Evolutionary conservation across 1,139 yeast species (phyloP).

Genomic region (Scheffersomyces stambukii): DNA sequence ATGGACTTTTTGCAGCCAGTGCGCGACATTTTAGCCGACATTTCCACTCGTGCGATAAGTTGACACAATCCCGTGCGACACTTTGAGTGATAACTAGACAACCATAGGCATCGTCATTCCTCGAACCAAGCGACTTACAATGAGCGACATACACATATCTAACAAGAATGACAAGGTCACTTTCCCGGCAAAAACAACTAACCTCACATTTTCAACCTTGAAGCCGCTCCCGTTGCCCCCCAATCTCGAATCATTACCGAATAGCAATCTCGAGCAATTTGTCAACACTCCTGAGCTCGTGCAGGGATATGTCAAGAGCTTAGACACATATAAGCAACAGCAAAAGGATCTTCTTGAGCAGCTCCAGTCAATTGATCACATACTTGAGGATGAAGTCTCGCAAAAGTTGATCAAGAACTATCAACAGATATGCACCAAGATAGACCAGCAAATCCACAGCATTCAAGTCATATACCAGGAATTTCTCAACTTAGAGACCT

Average conservation of each 20-base stretch:
- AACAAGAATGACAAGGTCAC: neutral
- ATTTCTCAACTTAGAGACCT: constrained; percentile 33
- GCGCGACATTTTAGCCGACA: no score
- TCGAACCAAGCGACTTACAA: neutral
- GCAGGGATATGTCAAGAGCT: constrained; percentile 27
- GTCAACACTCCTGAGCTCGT: constrained; percentile 24
- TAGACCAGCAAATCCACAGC: constrained; percentile 21
- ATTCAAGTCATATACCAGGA: constrained; percentile 27
- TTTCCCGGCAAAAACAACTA: no score
- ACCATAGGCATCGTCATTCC: no score
- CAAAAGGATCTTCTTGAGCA: constrained; percentile 14
- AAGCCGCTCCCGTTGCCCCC: constrained; percentile 29
- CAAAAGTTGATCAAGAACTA: constrained; percentile 25
- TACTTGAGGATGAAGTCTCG: constrained; percentile 12
- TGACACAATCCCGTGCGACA: no score
- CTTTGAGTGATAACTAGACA: no score
- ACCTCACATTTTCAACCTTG: no score
- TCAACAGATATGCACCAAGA: constrained; percentile 17
- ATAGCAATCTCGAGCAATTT: constrained; percentile 22
- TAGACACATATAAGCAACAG: constrained; percentile 19
- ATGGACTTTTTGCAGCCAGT: no score
- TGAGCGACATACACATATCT: neutral
- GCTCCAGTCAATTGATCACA: constrained; percentile 19
- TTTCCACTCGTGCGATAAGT: no score
- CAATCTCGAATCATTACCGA: constrained; percentile 26